Conservation (phyloP, 1,284 basidiomycete species). For the Wolfiporia cocos region DNA sequence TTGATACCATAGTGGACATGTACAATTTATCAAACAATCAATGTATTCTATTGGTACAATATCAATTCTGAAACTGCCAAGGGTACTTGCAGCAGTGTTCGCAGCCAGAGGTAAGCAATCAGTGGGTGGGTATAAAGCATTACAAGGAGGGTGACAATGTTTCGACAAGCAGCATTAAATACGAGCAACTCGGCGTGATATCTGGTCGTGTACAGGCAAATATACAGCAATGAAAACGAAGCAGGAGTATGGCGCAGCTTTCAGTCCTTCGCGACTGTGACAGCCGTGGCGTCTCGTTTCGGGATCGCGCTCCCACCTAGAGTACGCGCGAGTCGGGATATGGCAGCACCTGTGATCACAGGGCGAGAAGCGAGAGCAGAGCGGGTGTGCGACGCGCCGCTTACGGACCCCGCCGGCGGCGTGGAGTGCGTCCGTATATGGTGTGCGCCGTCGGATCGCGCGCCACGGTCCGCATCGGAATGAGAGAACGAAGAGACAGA, state of each 20-base stretch:
- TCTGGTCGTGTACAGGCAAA: neutral
- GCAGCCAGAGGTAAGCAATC: neutral
- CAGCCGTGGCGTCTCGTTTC: slow-evolving; percentile 18
- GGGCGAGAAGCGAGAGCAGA: slow-evolving; percentile 47
- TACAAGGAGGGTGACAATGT: neutral
- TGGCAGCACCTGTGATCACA: slow-evolving; percentile 60
- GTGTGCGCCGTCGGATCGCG: slow-evolving; percentile 12
- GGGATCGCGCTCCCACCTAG: slow-evolving; percentile 36
- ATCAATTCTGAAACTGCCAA: neutral
- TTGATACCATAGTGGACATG: neutral
- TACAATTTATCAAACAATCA: neutral
- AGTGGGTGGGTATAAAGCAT: slow-evolving; percentile 4
- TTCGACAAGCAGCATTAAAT: neutral
- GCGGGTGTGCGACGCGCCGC: slow-evolving; percentile 26
- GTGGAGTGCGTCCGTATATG: slow-evolving; percentile 62
- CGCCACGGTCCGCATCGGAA: slow-evolving; percentile 13
- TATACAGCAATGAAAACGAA: neutral
- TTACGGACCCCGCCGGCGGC: slow-evolving; percentile 36
- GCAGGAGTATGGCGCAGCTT: neutral
- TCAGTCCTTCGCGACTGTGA: slow-evolving; percentile 18
- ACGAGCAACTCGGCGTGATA: slow-evolving; percentile 2
- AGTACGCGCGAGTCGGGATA: slow-evolving; percentile 54
- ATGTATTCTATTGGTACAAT: neutral
- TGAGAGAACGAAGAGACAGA: slow-evolving; percentile 17
- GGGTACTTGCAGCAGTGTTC: neutral